phyloP scores from a whole-genome alignment of 2,329 filamentous ascomycete species.

The Fusarium devonianum region DNA sequence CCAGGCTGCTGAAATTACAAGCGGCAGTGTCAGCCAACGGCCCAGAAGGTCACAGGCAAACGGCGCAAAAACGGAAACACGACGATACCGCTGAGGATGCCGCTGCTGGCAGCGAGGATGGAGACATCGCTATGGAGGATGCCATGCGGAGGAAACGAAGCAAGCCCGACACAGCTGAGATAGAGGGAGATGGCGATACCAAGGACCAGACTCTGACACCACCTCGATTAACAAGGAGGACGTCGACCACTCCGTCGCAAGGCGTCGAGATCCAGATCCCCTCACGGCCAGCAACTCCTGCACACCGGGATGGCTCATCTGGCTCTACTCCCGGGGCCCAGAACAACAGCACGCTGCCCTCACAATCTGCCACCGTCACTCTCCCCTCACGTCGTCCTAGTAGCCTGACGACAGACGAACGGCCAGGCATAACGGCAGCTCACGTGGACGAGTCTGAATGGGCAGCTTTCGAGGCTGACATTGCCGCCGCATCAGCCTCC shows the following conservation, averaged over 20 bases:
- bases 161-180: slow-evolving; percentile 47
- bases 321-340: slow-evolving; percentile 49
- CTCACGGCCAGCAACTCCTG: slow-evolving; percentile 68
- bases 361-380: slow-evolving; percentile 34
- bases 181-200: slow-evolving; percentile 29
- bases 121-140: slow-evolving; percentile 48
- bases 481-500: slow-evolving; percentile 59
- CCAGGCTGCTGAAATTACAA: slow-evolving; percentile 35
- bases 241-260: slow-evolving; percentile 60
- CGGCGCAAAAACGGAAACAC: slow-evolving; percentile 46
- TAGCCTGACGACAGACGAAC: slow-evolving; percentile 28
- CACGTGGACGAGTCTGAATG: slow-evolving; percentile 77
- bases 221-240: slow-evolving; percentile 53
- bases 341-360: slow-evolving; percentile 15
- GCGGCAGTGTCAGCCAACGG: slow-evolving; percentile 26
- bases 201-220: slow-evolving; percentile 47
- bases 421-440: slow-evolving; percentile 25
- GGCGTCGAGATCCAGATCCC: slow-evolving; percentile 69
- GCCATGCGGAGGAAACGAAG: slow-evolving; percentile 55
- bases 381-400: slow-evolving; percentile 44
- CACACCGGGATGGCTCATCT: slow-evolving; percentile 51
- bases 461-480: slow-evolving; percentile 86
- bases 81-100: slow-evolving; percentile 46
- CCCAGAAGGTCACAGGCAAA: slow-evolving; percentile 22
- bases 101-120: slow-evolving; percentile 29